Conservation (phyloP, 2,329 filamentous ascomycete genomes). For the Anthostomella pinea region DNA sequence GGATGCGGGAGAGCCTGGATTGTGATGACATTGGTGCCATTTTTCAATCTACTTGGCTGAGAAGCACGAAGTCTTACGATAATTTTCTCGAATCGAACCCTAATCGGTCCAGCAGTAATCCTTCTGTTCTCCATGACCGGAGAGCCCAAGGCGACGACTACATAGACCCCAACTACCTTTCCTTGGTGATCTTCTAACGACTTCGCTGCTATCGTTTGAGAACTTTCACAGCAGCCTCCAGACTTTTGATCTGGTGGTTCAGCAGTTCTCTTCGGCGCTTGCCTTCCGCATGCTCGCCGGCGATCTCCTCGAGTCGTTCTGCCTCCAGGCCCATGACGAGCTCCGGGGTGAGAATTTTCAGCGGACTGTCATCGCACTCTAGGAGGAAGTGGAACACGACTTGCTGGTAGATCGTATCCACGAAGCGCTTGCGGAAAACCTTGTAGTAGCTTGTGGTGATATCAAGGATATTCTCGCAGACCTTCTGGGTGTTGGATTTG, state of each 20-base stretch:
- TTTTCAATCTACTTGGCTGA: no score
- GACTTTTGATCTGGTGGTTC: conserved; percentile 36
- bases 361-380: conserved; percentile 39
- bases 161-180: no score
- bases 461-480: conserved; percentile 46
- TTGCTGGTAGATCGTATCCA: conserved; percentile 50
- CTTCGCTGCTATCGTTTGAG: no score
- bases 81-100: no score
- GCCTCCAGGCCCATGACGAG: conserved; percentile 40
- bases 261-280: conserved; percentile 34
- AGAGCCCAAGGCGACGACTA: no score
- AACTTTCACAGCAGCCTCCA: conserved; percentile 28
- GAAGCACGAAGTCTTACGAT: no score
- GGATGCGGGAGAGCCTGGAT: no score
- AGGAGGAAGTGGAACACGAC: conserved; percentile 44
- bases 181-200: no score
- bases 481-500: no score
- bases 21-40: no score
- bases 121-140: no score
- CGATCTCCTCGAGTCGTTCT: conserved; percentile 43
- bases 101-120: no score
- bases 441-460: conserved; percentile 51
- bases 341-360: conserved; percentile 42
- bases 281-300: conserved; percentile 41
- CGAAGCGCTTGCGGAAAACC: conserved; percentile 48